Conservation (phyloP, 2,329 filamentous ascomycete genomes). For the Knoxdaviesia proteae region DNA sequence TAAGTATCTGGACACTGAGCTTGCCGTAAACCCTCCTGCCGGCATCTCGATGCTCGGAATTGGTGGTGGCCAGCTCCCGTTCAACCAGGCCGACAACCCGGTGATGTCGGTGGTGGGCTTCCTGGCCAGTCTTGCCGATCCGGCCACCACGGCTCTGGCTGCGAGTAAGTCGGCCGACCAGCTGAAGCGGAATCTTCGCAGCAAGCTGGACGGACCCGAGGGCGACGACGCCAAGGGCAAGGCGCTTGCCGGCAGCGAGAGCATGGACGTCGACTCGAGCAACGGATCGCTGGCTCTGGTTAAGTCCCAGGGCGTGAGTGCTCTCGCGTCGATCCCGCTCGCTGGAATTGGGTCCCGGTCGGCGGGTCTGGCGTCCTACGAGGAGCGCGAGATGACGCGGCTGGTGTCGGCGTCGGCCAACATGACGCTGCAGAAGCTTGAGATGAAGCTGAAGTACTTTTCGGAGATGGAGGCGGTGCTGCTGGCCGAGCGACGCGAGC, state of each 20-base stretch:
- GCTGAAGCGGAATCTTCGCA: slow-evolving; percentile 60
- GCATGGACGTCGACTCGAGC: slow-evolving; percentile 43
- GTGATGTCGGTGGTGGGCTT: slow-evolving; percentile 94
- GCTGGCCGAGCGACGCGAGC: slow-evolving; percentile 75
- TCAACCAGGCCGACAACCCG: slow-evolving; percentile 84
- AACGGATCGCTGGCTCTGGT: neutral
- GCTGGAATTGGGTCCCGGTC: slow-evolving; percentile 72
- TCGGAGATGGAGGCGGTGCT: slow-evolving; percentile 87
- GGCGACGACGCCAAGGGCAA: slow-evolving; percentile 30
- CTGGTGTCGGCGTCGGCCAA: slow-evolving; percentile 86
- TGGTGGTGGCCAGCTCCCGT: slow-evolving; percentile 63
- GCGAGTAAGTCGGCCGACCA: slow-evolving; percentile 74
- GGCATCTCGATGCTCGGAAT: slow-evolving; percentile 47
- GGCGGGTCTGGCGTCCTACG: slow-evolving; percentile 76
- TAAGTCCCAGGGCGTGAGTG: slow-evolving; percentile 9
- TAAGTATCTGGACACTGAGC: slow-evolving; percentile 74
- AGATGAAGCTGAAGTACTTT: slow-evolving; percentile 90
- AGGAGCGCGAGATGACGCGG: slow-evolving; percentile 90
- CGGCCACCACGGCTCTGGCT: slow-evolving; percentile 73
- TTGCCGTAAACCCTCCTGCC: slow-evolving; percentile 25
- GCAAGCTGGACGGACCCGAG: slow-evolving; percentile 45
- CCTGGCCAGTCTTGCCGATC: slow-evolving; percentile 76
- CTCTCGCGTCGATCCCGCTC: slow-evolving; percentile 58
- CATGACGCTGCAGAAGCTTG: slow-evolving; percentile 82
- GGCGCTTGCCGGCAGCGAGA: slow-evolving; percentile 31